Evolutionary conservation across 139 green algal species (phyloP).

Genomic region (Penium margaritaceum): DNA sequence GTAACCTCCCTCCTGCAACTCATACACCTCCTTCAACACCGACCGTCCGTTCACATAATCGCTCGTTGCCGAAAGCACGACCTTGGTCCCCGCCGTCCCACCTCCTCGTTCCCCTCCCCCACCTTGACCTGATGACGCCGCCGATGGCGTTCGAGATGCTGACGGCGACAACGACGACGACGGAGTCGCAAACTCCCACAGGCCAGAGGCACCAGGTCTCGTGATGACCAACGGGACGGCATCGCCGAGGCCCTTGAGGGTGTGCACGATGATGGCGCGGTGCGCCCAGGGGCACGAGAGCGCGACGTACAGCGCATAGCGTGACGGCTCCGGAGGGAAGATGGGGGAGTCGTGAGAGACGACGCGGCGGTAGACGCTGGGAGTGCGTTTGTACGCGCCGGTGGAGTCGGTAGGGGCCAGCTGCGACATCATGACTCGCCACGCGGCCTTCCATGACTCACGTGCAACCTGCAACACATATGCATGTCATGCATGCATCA

Average conservation of each 20-base stretch:
- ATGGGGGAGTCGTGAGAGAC: too few relatives aligned
- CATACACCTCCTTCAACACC: slow-evolving; percentile 35
- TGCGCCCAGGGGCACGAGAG: slow-evolving; percentile 97
- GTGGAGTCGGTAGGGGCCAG: slow-evolving; percentile 71
- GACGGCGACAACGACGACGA: not conserved
- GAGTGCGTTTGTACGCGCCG: slow-evolving; percentile 67
- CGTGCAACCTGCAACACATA: slow-evolving; percentile 27
- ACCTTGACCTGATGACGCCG: not conserved
- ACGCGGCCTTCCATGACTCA: slow-evolving; percentile 10
- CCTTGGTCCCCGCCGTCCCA: not conserved
- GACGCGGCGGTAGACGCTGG: slow-evolving; percentile 59
- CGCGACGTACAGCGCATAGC: slow-evolving; percentile 80
- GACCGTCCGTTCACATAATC: not conserved
- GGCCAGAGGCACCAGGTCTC: slow-evolving; percentile 13
- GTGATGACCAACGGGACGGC: slow-evolving; percentile 37
- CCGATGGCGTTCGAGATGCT: not conserved
- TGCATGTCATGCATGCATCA: too few relatives aligned
- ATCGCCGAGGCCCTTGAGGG: slow-evolving; percentile 37
- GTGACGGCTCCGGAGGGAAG: slow-evolving; percentile 49
- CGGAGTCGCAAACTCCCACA: slow-evolving; percentile 34
- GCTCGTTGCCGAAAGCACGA: slow-evolving; percentile 3
- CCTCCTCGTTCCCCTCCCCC: not conserved
- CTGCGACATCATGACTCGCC: slow-evolving; percentile 61
- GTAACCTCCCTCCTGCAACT: slow-evolving; percentile 19
- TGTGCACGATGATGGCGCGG: slow-evolving; percentile 55